Percentiles rank a stretch among this genome's conserved stretches.
phyloP scores from a whole-genome alignment of 2,329 filamentous ascomycete genomes.

The Pseudopyrenochaeta lycopersici region DNA sequence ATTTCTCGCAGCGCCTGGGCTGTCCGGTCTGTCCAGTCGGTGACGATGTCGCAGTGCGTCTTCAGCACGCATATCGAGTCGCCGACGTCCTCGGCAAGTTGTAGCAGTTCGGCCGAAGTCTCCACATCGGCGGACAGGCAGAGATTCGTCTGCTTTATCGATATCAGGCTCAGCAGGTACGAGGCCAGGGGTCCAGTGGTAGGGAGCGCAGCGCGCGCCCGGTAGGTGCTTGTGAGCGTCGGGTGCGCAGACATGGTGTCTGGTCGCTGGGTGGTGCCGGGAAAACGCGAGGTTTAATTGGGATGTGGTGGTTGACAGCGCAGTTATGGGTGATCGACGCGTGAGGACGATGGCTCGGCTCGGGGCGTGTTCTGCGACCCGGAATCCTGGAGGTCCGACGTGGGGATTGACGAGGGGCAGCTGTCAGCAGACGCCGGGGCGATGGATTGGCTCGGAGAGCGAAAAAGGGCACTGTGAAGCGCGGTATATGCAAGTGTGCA shows the following conservation, averaged over 20 bases:
- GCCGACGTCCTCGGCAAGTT: constrained; percentile 66
- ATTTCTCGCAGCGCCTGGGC: constrained; percentile 59
- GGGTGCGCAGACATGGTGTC: constrained; percentile 43
- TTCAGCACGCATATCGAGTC: constrained; percentile 69
- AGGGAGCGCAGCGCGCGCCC: constrained; percentile 54
- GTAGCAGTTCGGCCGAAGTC: constrained; percentile 63
- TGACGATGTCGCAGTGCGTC: constrained; percentile 69
- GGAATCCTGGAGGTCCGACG: neutral
- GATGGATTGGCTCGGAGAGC: constrained; percentile 3
- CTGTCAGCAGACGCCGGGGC: neutral
- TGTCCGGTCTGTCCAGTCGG: constrained; percentile 67
- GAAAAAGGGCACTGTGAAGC: neutral
- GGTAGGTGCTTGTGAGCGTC: constrained; percentile 53
- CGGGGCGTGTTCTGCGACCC: neutral
- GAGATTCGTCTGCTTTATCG: constrained; percentile 61
- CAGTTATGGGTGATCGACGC: neutral
- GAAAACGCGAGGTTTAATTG: neutral
- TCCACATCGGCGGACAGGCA: constrained; percentile 67
- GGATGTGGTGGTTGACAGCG: neutral
- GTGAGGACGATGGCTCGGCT: neutral
- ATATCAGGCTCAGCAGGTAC: constrained; percentile 60
- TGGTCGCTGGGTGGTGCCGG: neutral
- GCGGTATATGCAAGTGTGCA: neutral
- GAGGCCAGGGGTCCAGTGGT: constrained; percentile 56
- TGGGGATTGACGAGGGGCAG: constrained; percentile 16